Percentiles rank a stretch among this genome's conserved stretches.
phyloP scores from a whole-genome alignment of 164 flowering plant species.

The Aristolochia fimbriata region DNA sequence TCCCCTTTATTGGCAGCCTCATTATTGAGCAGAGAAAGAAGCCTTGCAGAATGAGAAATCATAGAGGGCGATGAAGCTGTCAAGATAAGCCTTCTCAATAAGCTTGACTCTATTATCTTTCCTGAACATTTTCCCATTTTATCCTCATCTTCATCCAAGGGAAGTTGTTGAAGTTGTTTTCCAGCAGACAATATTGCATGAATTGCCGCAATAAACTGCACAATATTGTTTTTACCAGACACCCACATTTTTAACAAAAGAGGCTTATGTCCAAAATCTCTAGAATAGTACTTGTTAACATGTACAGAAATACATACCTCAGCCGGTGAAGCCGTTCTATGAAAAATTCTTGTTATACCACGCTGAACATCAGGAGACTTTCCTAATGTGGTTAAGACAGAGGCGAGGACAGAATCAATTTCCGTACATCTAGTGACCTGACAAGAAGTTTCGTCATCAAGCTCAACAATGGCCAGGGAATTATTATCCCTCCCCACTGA shows the following conservation, averaged over 20 bases:
- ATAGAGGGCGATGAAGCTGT: conserved; percentile 62
- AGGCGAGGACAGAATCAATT: conserved; percentile 38
- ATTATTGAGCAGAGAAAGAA: conserved; percentile 60
- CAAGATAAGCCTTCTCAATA: conserved; percentile 59
- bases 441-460: conserved; percentile 23
- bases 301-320: conserved; percentile 41
- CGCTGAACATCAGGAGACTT: conserved; percentile 80
- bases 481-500: conserved; percentile 42
- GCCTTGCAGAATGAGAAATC: conserved; percentile 43
- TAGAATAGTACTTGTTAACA: too few species aligned
- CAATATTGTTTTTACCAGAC: neutral
- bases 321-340: conserved; percentile 66
- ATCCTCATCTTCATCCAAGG: conserved; percentile 25
- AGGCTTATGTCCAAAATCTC: too few species aligned
- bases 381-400: conserved; percentile 58
- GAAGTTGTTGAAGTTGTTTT: conserved; percentile 70
- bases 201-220: conserved; percentile 75
- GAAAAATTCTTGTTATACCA: conserved; percentile 87
- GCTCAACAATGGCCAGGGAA: conserved; percentile 13
- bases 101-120: conserved; percentile 31
- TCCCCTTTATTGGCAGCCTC: conserved; percentile 78
- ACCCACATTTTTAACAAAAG: neutral
- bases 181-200: conserved; percentile 69
- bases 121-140: conserved; percentile 5
- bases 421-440: conserved; percentile 19